These are phyloP conservation scores for Hemerocallis citrina DNA, from an alignment of 106 monocot species.

Conservation along the genomic window DNA sequence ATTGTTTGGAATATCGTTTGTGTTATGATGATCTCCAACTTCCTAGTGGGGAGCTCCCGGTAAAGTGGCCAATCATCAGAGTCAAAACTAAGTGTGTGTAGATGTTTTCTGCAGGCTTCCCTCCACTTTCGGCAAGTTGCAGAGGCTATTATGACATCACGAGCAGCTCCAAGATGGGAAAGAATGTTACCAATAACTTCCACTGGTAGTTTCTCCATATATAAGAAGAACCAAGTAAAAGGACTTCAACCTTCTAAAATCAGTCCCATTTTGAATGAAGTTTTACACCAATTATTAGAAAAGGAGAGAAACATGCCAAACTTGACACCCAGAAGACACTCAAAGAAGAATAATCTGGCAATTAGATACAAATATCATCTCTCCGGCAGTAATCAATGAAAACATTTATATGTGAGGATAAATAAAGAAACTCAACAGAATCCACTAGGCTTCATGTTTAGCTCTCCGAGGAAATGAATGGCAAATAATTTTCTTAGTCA, in stretches of 20 bases:
- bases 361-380: not conserved
- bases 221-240: not conserved
- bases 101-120: constrained; percentile 70
- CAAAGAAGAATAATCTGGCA: not conserved
- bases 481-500: too few relatives aligned
- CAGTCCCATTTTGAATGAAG: not conserved
- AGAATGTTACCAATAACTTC: constrained; percentile 98
- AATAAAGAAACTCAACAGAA: too few relatives aligned
- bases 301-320: not conserved
- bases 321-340: not conserved
- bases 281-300: not conserved
- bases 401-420: too few relatives aligned
- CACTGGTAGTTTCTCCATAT: constrained; percentile 82
- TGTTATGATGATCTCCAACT: constrained; percentile 89
- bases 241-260: constrained; percentile 1
- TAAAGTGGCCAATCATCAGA: constrained; percentile 64
- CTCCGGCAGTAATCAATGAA: not conserved
- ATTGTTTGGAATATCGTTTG: constrained; percentile 90
- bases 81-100: constrained; percentile 62
- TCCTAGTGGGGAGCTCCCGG: constrained; percentile 50
- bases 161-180: constrained; percentile 64
- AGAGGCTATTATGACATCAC: constrained; percentile 77
- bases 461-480: too few relatives aligned
- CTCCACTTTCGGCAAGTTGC: constrained; percentile 86
- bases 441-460: too few relatives aligned